phyloP scores from a whole-genome alignment of 805 yeast genomes.

The Pichia membranifaciens region DNA sequence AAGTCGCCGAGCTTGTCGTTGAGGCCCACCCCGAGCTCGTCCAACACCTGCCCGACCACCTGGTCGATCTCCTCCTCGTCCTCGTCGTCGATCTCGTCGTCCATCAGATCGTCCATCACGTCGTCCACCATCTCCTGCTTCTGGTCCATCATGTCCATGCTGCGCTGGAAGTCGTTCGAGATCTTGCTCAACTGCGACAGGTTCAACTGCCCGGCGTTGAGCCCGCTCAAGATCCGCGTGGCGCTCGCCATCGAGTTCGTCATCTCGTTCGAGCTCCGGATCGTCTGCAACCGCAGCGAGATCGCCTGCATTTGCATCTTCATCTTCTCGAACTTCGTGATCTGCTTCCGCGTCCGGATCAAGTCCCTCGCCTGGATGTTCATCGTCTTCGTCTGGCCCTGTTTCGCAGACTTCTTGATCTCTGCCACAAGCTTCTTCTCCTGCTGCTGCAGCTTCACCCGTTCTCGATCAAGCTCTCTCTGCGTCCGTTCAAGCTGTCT shows the following conservation, averaged over 20 bases:
- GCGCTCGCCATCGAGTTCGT: conserved; percentile 92
- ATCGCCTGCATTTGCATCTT: conserved; percentile 95
- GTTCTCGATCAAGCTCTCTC: conserved; percentile 86
- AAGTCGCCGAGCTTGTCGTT: conserved; percentile 36
- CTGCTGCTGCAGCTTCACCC: conserved; percentile 78
- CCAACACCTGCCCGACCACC: conserved; percentile 84
- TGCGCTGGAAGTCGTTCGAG: conserved; percentile 92
- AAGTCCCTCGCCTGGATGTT: conserved; percentile 95
- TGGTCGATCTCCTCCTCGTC: conserved; percentile 85
- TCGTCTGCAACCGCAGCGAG: conserved; percentile 84
- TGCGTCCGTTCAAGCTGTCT: conserved; percentile 92
- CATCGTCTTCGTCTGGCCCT: conserved; percentile 81
- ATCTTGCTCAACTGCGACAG: conserved; percentile 82
- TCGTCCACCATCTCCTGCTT: conserved; percentile 99
- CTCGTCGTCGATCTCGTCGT: conserved; percentile 76
- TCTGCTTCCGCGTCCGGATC: conserved; percentile 77
- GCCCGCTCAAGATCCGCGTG: conserved; percentile 71
- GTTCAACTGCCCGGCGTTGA: conserved; percentile 81
- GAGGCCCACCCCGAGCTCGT: conserved; percentile 91
- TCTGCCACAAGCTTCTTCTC: conserved; percentile 83
- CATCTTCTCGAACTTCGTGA: conserved; percentile 87
- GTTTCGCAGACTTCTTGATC: conserved; percentile 86
- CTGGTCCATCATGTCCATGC: conserved; percentile 96
- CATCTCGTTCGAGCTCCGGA: conserved; percentile 93
- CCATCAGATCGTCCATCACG: conserved; percentile 95